Base-by-base conservation (phyloP, 768 basidiomycete genomes). In the Pleurotus ostreatus region DNA sequence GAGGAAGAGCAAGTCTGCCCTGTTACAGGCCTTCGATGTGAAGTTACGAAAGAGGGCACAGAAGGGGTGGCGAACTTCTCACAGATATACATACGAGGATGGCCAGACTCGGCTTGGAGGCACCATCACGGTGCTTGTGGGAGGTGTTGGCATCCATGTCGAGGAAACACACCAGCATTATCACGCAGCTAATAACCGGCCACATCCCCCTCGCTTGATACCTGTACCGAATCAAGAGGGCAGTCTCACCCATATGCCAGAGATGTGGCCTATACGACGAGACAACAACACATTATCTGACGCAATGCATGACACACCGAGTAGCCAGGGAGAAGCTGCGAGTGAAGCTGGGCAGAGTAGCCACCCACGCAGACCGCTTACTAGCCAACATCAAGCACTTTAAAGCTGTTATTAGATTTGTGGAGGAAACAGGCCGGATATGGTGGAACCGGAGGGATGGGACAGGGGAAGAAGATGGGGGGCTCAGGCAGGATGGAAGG, bases 261-360 rank as follows among this genome's bases (percentile, higher is more conserved):
- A 13, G 15, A 4, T 59, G 58, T 40, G 18, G 23, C 18, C 9
- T 37, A n/a, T 23, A 20, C 7, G 41, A 25, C 16, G 58, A 59
- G 39, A 49, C 58, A 37, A 55, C 56, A n/a, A 13, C 25, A 3
- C 58, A 59, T 30, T 59, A 40, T 25, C 58, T 58, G 13, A 38
- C 40, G 3, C 7, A 47, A 2, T 58, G 57, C 26, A 40, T 47
- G 2, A n/a, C 34, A 20, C 30, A 55, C 37, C 6, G 11, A 13
- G 22, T 38, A 6, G 52, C 37, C n/a, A 15, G 52, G 25, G 12
- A 11, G 20, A n/a, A 18, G 38, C 52, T 54, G 16, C 18, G 9
- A 11, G n/a, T 15, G 13, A 57, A 25, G 38, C 34, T 53, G 13
- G 57, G 57, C 5, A 12, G 26, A 7, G 43, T 40, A 9, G 38